Percentiles rank a stretch among this genome's conserved stretches.
phyloP scores from a whole-genome alignment of 1,284 basidiomycete genomes.

The Neonothopanus nambi region DNA sequence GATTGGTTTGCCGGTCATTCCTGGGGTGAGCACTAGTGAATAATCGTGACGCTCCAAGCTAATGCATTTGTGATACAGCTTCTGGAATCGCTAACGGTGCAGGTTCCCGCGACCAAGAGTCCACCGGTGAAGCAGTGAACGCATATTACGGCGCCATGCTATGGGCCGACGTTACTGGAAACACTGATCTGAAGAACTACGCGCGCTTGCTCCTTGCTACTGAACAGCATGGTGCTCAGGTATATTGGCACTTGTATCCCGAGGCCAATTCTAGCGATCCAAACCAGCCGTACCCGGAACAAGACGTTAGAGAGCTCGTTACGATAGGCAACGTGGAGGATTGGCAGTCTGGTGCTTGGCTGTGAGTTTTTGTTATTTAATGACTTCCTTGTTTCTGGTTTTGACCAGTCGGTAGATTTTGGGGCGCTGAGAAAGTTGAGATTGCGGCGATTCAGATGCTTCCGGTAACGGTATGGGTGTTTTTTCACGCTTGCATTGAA shows the following conservation, averaged over 20 bases:
- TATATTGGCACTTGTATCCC: conserved; percentile 39
- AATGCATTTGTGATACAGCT: conserved; percentile 19
- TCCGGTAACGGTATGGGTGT: conserved; percentile 26
- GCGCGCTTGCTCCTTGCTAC: conserved; percentile 34
- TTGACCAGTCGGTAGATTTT: conserved; percentile 26
- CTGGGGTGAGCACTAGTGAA: conserved; percentile 27
- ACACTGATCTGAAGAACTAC: conserved; percentile 31
- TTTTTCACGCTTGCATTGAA: too few species aligned
- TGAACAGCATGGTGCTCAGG: conserved; percentile 33
- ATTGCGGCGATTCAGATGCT: conserved; percentile 38
- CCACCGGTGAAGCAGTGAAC: conserved; percentile 34
- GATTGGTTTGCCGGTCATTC: conserved; percentile 39
- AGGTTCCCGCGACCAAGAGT: conserved; percentile 35
- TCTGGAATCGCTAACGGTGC: conserved; percentile 37
- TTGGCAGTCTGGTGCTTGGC: conserved; percentile 36
- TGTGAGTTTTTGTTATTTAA: conserved; percentile 23
- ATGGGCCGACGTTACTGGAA: conserved; percentile 30
- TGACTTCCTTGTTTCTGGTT: neutral
- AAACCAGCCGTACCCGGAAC: conserved; percentile 36
- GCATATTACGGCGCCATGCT: conserved; percentile 34
- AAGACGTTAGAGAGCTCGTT: conserved; percentile 28
- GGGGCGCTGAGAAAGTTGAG: conserved; percentile 33
- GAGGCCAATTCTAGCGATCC: conserved; percentile 26
- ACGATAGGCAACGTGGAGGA: conserved; percentile 37
- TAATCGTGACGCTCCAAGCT: too few species aligned